Evolutionary conservation across 2,329 filamentous ascomycete species (phyloP), one percentile per base, ranked within the genome.

Genomic region (Ceratocystis destructans): DNA sequence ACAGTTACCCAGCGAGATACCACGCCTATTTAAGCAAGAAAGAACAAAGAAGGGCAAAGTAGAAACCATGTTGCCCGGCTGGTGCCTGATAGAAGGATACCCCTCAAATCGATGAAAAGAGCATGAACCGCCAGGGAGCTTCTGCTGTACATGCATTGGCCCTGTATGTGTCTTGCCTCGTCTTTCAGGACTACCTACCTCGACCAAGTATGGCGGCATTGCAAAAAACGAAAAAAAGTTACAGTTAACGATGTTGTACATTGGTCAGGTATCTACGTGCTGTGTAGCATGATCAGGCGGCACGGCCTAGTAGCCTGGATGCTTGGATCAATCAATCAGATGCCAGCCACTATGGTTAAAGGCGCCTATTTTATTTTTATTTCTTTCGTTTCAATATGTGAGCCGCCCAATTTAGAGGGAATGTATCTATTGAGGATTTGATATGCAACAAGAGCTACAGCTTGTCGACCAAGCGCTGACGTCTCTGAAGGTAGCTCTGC

Each of bases 111-210:
- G 5, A 28, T 12, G 22, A 28, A 28, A 8, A 53, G 48, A 53
- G 48, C 12, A 53, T 53, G 31, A 59, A 17, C 31, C 55, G 55
- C 55, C 55, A 59, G 55, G 28, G 28, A 37, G 28, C 55, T 17
- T 59, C 15, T 37, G 55, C 5, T 5, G 15, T n/a, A n/a, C 31
- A 33, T 17, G 12, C 55, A 59, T 59, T 31, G 55, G 55, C 22
- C 55, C 55, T 59, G 55, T 31, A 59, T 59, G 55, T 59, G 55
- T 33, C 17, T 31, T 59, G 55, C 55, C 25, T 59, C 55, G 20
- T 31, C 33, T 59, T 20, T 28, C 8, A 25, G 55, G 55, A 31
- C 8, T 31, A 17, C 55, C 8, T 31, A 17, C 55, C 55, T 28
- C 10, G 20, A 31, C 28, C 28, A 37, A 20, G 46, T 31, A 59